These are phyloP conservation scores for Metschnikowia proteae DNA, from an alignment of 805 yeast genomes.

Conservation along the genomic window DNA sequence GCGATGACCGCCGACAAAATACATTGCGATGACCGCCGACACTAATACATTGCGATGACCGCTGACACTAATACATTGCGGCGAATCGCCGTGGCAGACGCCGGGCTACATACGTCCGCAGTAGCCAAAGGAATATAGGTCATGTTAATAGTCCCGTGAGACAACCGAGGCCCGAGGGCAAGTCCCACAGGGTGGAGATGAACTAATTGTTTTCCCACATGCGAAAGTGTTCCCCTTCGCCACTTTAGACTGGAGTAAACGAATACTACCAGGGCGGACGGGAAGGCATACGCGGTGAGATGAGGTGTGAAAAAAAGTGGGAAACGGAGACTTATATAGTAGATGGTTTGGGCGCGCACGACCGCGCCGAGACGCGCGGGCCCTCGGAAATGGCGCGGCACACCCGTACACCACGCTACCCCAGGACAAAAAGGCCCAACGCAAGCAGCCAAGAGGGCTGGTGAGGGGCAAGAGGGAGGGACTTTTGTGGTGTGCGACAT, in stretches of 20 bases:
- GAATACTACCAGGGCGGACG: conserved; percentile 47
- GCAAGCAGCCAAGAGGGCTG: too few relatives aligned
- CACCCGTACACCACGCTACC: too few relatives aligned
- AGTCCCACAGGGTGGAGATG: conserved; percentile 45
- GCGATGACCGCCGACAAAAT: too few relatives aligned
- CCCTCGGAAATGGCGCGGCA: too few relatives aligned
- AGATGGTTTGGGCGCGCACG: conserved; percentile 1
- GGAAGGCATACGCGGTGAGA: conserved; percentile 47
- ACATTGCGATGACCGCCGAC: too few relatives aligned
- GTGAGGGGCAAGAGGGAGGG: too few relatives aligned
- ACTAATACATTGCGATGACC: too few relatives aligned
- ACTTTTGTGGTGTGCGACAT: too few relatives aligned
- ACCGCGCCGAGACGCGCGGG: not conserved
- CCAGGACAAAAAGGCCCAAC: too few relatives aligned
- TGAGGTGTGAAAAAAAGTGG: not conserved
- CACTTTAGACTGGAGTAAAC: conserved; percentile 47
- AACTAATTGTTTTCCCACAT: conserved; percentile 38
- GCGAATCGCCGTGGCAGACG: too few relatives aligned
- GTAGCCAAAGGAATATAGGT: conserved; percentile 11
- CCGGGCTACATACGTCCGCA: too few relatives aligned
- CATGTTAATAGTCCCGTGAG: conserved; percentile 22
- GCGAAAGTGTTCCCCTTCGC: conserved; percentile 45
- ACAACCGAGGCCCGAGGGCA: conserved; percentile 15
- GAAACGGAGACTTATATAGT: conserved; percentile 1
- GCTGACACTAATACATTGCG: too few relatives aligned